Conservation (phyloP, 2,329 filamentous ascomycete genomes). For the Lasiodiplodia citricola region DNA sequence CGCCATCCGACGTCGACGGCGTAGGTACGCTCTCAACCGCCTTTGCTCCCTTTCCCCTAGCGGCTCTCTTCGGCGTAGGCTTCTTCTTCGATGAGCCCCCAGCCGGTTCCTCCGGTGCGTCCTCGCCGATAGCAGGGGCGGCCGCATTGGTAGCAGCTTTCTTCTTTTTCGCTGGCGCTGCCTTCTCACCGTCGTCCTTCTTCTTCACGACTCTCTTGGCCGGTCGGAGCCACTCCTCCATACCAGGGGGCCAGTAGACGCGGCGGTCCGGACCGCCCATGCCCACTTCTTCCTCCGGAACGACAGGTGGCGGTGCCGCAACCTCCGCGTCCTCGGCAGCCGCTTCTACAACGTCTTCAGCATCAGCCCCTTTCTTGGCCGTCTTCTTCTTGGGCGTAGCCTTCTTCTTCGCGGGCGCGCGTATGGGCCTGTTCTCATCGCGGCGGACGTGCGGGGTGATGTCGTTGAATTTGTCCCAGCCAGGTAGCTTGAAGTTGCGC, state of each 20-base stretch:
- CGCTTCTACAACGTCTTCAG: conserved; percentile 47
- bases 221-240: conserved; percentile 88
- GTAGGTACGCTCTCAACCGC: conserved; percentile 48
- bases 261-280: conserved; percentile 85
- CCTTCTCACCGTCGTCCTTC: conserved; percentile 50
- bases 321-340: conserved; percentile 49
- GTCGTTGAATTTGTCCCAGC: conserved; percentile 76
- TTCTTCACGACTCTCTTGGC: conserved; percentile 72
- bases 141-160: conserved; percentile 32
- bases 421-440: conserved; percentile 70
- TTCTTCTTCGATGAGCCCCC: conserved; percentile 30
- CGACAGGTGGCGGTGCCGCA: conserved; percentile 38
- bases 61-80: conserved; percentile 42
- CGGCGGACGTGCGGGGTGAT: conserved; percentile 76
- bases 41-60: conserved; percentile 21
- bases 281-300: conserved; percentile 72
- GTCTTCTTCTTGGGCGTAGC: conserved; percentile 51
- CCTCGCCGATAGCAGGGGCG: not conserved
- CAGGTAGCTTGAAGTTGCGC: conserved; percentile 83
- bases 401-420: conserved; percentile 46
- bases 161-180: conserved; percentile 40
- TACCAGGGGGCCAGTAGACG: conserved; percentile 89
- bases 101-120: not conserved
- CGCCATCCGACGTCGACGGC: conserved; percentile 40
- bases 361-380: conserved; percentile 42